Base-by-base conservation (phyloP, 345 rosid species). In the Hibiscus mutabilis region DNA sequence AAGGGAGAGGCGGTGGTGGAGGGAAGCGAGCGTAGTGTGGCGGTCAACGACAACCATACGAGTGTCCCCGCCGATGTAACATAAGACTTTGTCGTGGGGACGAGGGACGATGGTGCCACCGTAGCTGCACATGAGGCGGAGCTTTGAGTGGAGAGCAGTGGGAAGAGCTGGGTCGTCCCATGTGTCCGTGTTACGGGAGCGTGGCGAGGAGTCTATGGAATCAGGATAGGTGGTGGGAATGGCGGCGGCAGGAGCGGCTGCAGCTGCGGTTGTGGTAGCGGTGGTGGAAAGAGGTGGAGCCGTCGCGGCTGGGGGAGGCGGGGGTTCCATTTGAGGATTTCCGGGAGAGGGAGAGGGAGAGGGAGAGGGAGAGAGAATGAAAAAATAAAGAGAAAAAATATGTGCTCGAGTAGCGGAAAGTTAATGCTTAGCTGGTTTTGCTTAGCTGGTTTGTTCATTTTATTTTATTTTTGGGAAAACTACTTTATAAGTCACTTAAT, bases 81-180 rank as follows among this genome's bases (percentile, higher is more conserved):
- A 92, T 35, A 92, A 84, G 7, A 86, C 84, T 84, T 92, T 92
- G 73, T 92, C 95, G 74, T 92, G 97, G 0, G 98, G 97, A 0
- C 98, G 90, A 24, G 98, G 98, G 14, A 90, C 85, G 77, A 92
- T 92, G 56, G 88, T 92, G 18, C 97, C 98, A 25, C 95, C 98
- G 73, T 89, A 90, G 71, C 97, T 90, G 76, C 98, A 90, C 97
- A 92, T 92, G 68, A 92, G 88, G 3, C 98, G 95, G 74, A 92
- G 90, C 79, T 90, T 89, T 16, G 90, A 69, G 42, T 71, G 75
- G 76, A 74, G 79, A 31, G 71, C 71, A 33, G 79, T 57, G 6
- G 73, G 85, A 40, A 76, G 70, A 70, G 76, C 80, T 1, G 86
- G 80, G 42, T 86, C 94, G 46, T 87, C 96, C 85, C 89, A 84